A percentile compares a stretch with the other conserved stretches of the same genome.
phyloP scores from a whole-genome alignment of 2,329 filamentous ascomycete genomes.

The Ceratocystis cacaofunesta region DNA sequence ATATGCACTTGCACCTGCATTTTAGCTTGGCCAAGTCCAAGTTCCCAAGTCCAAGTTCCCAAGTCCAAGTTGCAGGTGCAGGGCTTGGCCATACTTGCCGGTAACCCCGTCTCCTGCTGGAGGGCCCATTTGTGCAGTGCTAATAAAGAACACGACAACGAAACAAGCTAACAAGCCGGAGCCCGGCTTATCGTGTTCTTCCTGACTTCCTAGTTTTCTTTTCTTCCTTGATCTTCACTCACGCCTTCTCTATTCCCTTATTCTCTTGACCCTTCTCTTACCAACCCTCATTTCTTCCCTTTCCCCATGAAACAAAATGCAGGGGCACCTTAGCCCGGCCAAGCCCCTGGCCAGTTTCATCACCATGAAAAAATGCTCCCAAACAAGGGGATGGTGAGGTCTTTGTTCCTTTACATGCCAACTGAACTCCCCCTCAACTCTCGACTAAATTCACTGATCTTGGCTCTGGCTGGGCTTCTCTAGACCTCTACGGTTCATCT shows the following conservation, averaged over 20 bases:
- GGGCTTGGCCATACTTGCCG: too few relatives aligned
- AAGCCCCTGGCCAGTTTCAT: conserved; percentile 11
- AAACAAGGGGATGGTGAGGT: neutral
- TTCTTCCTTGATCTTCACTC: neutral
- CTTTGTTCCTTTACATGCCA: neutral
- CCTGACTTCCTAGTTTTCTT: neutral
- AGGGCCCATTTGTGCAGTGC: too few relatives aligned
- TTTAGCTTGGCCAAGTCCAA: neutral
- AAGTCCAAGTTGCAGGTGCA: neutral
- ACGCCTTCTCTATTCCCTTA: neutral
- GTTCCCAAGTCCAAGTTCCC: neutral
- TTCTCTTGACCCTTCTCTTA: neutral
- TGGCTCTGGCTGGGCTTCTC: too few relatives aligned
- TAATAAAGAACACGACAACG: neutral
- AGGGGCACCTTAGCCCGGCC: neutral
- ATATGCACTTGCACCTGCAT: neutral
- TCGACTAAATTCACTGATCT: too few relatives aligned
- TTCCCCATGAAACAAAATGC: neutral
- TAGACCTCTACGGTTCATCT: neutral
- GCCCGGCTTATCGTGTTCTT: too few relatives aligned
- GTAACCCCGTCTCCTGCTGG: neutral
- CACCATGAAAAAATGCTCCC: conserved; percentile 5
- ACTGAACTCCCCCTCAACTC: too few relatives aligned
- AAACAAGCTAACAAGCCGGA: neutral
- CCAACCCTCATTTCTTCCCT: neutral